Conservation (phyloP, 805 yeast species). For the Saccharomycopsis babjevae region DNA sequence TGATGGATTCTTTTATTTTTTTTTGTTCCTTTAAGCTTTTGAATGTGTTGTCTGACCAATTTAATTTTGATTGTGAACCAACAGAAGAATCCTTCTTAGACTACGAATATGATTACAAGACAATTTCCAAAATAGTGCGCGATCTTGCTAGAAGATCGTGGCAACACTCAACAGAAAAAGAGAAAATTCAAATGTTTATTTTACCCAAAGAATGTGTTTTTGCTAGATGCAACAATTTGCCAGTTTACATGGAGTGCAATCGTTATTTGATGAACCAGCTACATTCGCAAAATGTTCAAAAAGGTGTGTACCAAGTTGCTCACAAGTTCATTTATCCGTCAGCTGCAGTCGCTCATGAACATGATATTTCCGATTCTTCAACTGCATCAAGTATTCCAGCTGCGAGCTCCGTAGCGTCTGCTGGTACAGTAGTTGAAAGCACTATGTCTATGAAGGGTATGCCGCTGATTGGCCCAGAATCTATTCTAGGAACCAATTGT, state of each 20-base stretch:
- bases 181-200: constrained; percentile 58
- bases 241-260: constrained; percentile 85
- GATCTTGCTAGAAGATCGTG: constrained; percentile 88
- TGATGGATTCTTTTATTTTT: constrained; percentile 66
- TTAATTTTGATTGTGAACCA: not conserved
- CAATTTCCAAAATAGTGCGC: constrained; percentile 62
- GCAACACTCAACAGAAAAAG: constrained; percentile 55
- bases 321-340: constrained; percentile 15
- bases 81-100: constrained; percentile 9
- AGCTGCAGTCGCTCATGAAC: not conserved
- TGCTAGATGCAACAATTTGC: constrained; percentile 66
- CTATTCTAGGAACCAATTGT: constrained; percentile 62
- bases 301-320: constrained; percentile 20
- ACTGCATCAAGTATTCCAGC: not conserved
- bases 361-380: not conserved
- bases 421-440: constrained; percentile 13
- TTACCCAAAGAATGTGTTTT: constrained; percentile 64
- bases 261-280: constrained; percentile 53
- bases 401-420: constrained; percentile 19
- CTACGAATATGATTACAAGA: constrained; percentile 28
- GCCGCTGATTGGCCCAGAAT: constrained; percentile 82
- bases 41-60: constrained; percentile 33
- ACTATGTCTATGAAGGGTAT: constrained; percentile 39
- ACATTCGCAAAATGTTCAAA: constrained; percentile 16
- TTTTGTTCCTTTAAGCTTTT: constrained; percentile 48